phyloP scores from a whole-genome alignment of 441 rosid species.

The Jatropha podagrica region DNA sequence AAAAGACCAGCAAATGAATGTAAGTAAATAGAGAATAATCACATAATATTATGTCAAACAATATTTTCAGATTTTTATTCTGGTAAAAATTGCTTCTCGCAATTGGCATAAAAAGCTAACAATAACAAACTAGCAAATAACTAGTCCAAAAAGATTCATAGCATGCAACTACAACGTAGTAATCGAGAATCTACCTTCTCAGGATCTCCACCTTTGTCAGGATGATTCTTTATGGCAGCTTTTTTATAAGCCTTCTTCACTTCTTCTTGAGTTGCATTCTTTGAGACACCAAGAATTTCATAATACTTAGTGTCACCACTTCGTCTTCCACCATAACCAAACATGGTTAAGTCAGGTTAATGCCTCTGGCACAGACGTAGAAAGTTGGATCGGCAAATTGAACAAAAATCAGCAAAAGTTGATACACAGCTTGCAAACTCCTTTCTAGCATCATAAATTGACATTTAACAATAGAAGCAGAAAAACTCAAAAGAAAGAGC shows the following conservation, averaged over 20 bases:
- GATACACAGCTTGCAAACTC: no score
- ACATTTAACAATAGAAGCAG: neutral
- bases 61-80: neutral
- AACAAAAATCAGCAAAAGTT: neutral
- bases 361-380: neutral
- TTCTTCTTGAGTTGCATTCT: constrained; percentile 59
- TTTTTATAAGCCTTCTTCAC: constrained; percentile 82
- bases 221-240: constrained; percentile 86
- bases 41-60: neutral
- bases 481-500: neutral
- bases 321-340: constrained; percentile 53
- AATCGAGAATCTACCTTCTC: constrained; percentile 53
- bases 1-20: constrained; percentile 14
- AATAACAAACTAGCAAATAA: neutral
- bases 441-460: neutral
- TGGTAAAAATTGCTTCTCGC: neutral
- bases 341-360: constrained; percentile 34
- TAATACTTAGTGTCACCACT: constrained; percentile 64
- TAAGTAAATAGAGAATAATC: neutral
- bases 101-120: neutral
- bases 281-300: constrained; percentile 59
- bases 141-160: neutral
- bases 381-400: neutral
- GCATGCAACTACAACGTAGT: neutral
- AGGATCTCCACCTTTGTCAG: constrained; percentile 91